Conservation (phyloP, 192 early-diverging fungal genomes). For the Phlyctochytrium planicorne region DNA sequence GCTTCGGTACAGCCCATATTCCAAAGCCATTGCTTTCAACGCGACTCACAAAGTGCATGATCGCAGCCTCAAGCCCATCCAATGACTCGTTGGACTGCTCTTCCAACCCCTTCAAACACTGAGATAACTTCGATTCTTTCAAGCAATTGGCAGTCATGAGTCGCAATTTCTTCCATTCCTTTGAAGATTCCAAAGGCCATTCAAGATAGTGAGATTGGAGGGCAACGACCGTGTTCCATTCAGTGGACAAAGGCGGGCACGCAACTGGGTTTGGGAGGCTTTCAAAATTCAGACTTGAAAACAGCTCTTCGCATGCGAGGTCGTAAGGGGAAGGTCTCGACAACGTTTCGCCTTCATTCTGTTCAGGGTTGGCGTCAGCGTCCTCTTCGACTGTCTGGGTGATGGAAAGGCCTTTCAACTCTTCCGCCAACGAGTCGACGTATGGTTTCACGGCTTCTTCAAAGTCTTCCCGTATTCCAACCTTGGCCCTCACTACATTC, state of each 20-base stretch:
- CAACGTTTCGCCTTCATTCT: not conserved
- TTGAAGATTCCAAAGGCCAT: slow-evolving; percentile 55
- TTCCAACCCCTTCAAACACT: slow-evolving; percentile 10
- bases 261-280: not conserved
- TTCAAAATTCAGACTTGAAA: not conserved
- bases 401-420: not conserved
- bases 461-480: no score
- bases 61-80: not conserved
- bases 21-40: slow-evolving; percentile 75
- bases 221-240: slow-evolving; percentile 16
- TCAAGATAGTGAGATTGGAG: slow-evolving; percentile 62
- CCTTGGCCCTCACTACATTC: not conserved
- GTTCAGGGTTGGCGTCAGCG: not conserved
- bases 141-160: slow-evolving; percentile 36
- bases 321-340: no score
- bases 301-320: not conserved
- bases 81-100: not conserved
- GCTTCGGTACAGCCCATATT: slow-evolving; percentile 46
- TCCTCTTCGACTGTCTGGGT: slow-evolving; percentile 6
- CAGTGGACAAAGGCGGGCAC: not conserved
- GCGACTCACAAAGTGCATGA: slow-evolving; percentile 57
- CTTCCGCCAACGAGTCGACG: not conserved
- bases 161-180: slow-evolving; percentile 58
- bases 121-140: not conserved
- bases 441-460: not conserved